phyloP scores from a whole-genome alignment of 2,329 filamentous ascomycete genomes.

The Westerdykella sp. region DNA sequence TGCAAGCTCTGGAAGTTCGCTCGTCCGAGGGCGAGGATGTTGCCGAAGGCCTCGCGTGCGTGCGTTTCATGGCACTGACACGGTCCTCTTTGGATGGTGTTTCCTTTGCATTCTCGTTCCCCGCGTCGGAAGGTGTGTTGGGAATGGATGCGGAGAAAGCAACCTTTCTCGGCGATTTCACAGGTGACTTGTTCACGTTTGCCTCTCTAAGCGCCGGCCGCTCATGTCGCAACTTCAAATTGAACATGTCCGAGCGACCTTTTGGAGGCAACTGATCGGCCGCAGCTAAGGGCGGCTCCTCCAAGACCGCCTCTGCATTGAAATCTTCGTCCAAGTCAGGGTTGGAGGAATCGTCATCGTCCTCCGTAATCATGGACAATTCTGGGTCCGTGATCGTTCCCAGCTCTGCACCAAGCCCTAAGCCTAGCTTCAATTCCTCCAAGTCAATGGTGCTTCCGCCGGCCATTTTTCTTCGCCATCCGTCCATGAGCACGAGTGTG shows the following conservation, averaged over 20 bases:
- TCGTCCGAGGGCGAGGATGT: slow-evolving; percentile 15
- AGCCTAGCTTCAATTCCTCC: slow-evolving; percentile 56
- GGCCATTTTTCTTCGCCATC: slow-evolving; percentile 79
- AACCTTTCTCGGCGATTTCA: slow-evolving; percentile 36
- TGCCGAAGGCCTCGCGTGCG: slow-evolving; percentile 12
- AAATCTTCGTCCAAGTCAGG: slow-evolving; percentile 28
- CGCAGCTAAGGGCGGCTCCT: slow-evolving; percentile 22
- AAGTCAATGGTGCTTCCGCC: slow-evolving; percentile 63
- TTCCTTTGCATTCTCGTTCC: slow-evolving; percentile 29
- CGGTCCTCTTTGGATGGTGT: slow-evolving; percentile 23
- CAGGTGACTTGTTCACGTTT: slow-evolving; percentile 31
- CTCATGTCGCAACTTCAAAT: slow-evolving; percentile 27
- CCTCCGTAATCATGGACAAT: slow-evolving; percentile 21
- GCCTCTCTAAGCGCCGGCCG: slow-evolving; percentile 31
- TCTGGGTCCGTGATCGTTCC: slow-evolving; percentile 25
- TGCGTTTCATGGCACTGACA: slow-evolving; percentile 15
- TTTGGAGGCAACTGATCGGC: slow-evolving; percentile 14
- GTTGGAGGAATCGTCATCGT: slow-evolving; percentile 20
- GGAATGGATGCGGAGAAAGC: slow-evolving; percentile 34
- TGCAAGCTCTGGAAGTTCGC: slow-evolving; percentile 13
- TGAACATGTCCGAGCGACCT: slow-evolving; percentile 27
- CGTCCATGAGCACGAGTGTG: slow-evolving; percentile 82
- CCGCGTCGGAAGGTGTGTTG: slow-evolving; percentile 26
- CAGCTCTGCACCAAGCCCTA: slow-evolving; percentile 49
- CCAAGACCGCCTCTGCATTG: slow-evolving; percentile 8